Percentiles rank a stretch among this genome's conserved stretches.
phyloP scores from a whole-genome alignment of 2,329 filamentous ascomycete species.

The Venturia oleaginea region DNA sequence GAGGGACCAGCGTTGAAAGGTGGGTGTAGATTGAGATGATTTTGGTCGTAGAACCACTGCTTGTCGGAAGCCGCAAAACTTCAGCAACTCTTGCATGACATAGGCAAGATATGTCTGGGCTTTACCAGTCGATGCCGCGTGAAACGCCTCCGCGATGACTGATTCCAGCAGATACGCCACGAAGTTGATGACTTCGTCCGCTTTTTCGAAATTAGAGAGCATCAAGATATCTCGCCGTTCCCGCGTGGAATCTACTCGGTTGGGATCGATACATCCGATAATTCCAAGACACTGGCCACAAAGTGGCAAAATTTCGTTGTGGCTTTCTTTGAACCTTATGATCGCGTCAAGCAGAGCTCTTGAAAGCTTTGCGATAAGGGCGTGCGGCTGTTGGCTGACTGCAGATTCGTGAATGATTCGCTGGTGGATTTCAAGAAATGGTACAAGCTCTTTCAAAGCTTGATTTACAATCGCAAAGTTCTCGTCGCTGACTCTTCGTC shows the following conservation, averaged over 20 bases:
- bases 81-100: slow-evolving; percentile 85
- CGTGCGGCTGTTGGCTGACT: slow-evolving; percentile 74
- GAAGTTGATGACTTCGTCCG: slow-evolving; percentile 76
- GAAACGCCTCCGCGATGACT: slow-evolving; percentile 81
- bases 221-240: slow-evolving; percentile 79
- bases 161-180: slow-evolving; percentile 76
- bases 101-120: slow-evolving; percentile 88
- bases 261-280: slow-evolving; percentile 85
- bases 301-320: slow-evolving; percentile 58
- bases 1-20: slow-evolving; percentile 65
- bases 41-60: slow-evolving; percentile 44
- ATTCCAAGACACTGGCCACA: slow-evolving; percentile 78
- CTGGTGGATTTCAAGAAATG: slow-evolving; percentile 65
- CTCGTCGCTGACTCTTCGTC: slow-evolving; percentile 68
- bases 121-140: slow-evolving; percentile 79
- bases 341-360: slow-evolving; percentile 78
- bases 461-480: slow-evolving; percentile 78
- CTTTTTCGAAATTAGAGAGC: slow-evolving; percentile 72
- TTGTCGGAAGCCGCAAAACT: slow-evolving; percentile 59
- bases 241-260: slow-evolving; percentile 70
- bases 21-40: slow-evolving; percentile 47
- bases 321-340: slow-evolving; percentile 64
- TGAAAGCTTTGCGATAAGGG: slow-evolving; percentile 60
- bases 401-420: slow-evolving; percentile 69
- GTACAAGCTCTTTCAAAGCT: slow-evolving; percentile 66